Conservation (phyloP, 805 yeast genomes). For the Komagataella mondaviorum region DNA sequence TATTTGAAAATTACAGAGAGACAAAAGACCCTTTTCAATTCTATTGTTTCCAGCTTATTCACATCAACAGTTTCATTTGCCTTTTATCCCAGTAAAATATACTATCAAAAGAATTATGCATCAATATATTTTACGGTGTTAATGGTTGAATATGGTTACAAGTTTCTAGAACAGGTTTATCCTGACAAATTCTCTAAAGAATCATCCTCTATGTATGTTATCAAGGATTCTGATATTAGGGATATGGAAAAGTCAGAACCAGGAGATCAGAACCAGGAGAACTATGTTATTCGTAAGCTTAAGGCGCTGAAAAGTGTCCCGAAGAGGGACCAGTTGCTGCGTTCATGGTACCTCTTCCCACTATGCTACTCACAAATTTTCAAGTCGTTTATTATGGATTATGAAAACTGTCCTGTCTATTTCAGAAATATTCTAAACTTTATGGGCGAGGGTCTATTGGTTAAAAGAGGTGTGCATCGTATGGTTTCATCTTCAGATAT, state of each 20-base stretch:
- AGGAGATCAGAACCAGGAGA: not conserved
- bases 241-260: not conserved
- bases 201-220: not conserved
- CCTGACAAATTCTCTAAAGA: conserved; percentile 3
- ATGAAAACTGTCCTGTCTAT: conserved; percentile 8
- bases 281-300: not conserved
- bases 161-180: conserved; percentile 6
- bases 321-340: not conserved
- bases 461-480: not conserved
- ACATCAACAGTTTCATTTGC: conserved; percentile 5
- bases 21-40: not conserved
- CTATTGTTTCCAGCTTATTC: conserved; percentile 4
- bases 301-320: not conserved
- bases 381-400: conserved; percentile 4
- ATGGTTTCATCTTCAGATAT: not conserved
- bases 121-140: conserved; percentile 8
- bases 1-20: not conserved
- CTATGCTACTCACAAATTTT: conserved; percentile 9
- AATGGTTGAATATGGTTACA: conserved; percentile 8
- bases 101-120: conserved; percentile 7
- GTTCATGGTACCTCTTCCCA: conserved; percentile 11
- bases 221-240: not conserved
- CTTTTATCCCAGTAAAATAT: conserved; percentile 6
- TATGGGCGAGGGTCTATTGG: conserved; percentile 1
- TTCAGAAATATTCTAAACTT: conserved; percentile 6